phyloP scores from a whole-genome alignment of 495 filamentous ascomycete genomes.

The Annulohypoxylon moriforme region DNA sequence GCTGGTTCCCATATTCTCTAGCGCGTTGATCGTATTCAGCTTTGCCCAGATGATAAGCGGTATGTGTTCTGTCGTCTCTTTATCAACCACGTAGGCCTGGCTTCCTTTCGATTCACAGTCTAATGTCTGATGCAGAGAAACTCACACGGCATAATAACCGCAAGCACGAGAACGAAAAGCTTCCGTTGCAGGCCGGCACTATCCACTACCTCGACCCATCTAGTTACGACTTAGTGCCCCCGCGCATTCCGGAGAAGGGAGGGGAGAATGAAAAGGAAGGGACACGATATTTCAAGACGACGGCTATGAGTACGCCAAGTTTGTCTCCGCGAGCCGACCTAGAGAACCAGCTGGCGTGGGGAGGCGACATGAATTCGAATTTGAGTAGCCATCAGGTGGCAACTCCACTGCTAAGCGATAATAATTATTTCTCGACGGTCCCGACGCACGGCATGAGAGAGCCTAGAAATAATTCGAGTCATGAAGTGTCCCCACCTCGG shows the following conservation, averaged over 20 bases:
- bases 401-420: constrained; percentile 17
- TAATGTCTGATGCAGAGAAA: constrained; percentile 18
- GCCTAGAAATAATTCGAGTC: neutral
- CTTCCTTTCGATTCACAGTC: neutral
- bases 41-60: constrained; percentile 52
- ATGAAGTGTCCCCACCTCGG: neutral
- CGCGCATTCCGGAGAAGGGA: constrained; percentile 16
- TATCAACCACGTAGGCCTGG: neutral
- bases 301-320: neutral
- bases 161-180: constrained; percentile 20
- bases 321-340: constrained; percentile 4
- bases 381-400: neutral
- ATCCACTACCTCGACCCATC: constrained; percentile 25
- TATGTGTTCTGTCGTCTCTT: constrained; percentile 16
- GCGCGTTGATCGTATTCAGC: constrained; percentile 50
- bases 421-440: neutral
- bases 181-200: neutral
- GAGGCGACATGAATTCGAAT: neutral
- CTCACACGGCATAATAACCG: constrained; percentile 19
- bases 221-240: constrained; percentile 13
- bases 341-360: constrained; percentile 16
- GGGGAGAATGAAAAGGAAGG: constrained; percentile 10
- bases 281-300: neutral
- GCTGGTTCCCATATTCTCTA: constrained; percentile 52
- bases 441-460: neutral